Conservation (phyloP, 2,329 filamentous ascomycete species). For the Pestalotiopsis sp. region DNA sequence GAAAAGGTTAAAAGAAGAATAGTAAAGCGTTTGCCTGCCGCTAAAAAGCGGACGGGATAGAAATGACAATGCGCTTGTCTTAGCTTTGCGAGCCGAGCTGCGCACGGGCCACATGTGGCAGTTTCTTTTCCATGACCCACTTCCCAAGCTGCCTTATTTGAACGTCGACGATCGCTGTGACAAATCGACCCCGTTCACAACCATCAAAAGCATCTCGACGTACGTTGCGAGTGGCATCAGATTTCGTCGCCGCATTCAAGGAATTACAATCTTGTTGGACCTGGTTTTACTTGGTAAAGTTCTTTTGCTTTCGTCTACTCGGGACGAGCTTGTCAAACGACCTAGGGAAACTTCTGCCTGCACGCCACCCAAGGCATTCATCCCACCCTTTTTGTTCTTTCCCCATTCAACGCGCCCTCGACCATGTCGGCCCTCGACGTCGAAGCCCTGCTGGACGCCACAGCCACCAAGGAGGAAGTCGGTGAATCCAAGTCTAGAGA, state of each 20-base stretch:
- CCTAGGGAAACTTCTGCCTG: background rate
- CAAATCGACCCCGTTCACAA: background rate
- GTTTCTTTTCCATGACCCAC: background rate
- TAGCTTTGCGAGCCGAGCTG: background rate
- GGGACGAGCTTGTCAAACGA: background rate
- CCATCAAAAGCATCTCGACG: background rate
- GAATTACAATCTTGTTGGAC: background rate
- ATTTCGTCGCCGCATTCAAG: background rate
- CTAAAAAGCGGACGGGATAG: background rate
- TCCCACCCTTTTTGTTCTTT: background rate
- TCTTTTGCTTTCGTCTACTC: background rate
- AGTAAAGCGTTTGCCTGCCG: background rate
- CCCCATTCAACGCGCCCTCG: constrained; percentile 17
- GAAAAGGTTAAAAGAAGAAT: background rate
- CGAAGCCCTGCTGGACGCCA: constrained; percentile 87
- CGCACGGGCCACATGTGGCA: background rate
- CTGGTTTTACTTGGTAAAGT: background rate
- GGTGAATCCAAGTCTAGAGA: constrained; percentile 51
- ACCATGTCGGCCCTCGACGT: constrained; percentile 67
- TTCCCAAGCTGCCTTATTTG: background rate
- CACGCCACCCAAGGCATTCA: background rate
- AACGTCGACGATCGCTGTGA: background rate
- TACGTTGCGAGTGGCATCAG: background rate
- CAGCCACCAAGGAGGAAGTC: constrained; percentile 62
- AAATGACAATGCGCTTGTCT: background rate